Evolutionary conservation across 2,329 filamentous ascomycete species (phyloP).

Genomic region (Pseudocercospora fijiensis): DNA sequence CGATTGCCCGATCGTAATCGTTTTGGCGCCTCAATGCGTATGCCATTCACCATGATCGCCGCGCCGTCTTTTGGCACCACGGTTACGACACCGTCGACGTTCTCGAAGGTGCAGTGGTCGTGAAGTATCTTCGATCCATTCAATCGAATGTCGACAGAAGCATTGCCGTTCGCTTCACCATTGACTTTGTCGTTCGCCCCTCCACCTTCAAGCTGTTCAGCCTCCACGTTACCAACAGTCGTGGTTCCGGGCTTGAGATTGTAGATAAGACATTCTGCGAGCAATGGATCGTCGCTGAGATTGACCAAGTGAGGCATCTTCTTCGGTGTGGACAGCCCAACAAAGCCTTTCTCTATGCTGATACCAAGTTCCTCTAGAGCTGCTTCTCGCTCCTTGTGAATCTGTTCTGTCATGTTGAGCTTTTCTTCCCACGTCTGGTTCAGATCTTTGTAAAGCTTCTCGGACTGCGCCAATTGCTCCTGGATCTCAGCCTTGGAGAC

Average conservation of each 20-base stretch:
- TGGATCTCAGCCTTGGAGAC: constrained; percentile 98
- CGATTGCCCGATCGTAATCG: constrained; percentile 88
- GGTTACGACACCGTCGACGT: constrained; percentile 88
- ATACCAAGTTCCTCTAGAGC: constrained; percentile 95
- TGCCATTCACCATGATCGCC: constrained; percentile 96
- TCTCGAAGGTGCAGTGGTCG: constrained; percentile 92
- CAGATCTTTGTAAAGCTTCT: constrained; percentile 91
- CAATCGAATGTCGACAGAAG: constrained; percentile 79
- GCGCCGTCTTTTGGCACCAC: constrained; percentile 87
- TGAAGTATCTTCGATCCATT: constrained; percentile 91
- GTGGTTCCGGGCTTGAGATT: constrained; percentile 95
- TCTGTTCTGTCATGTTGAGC: constrained; percentile 88
- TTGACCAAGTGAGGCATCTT: constrained; percentile 99
- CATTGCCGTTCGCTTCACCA: constrained; percentile 19
- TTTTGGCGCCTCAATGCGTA: constrained; percentile 81
- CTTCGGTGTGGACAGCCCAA: constrained; percentile 92
- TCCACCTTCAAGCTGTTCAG: constrained; percentile 48
- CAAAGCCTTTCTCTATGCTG: constrained; percentile 97
- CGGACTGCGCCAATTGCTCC: constrained; percentile 91
- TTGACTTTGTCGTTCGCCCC: constrained; percentile 74
- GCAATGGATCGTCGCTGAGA: constrained; percentile 73
- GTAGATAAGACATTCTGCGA: constrained; percentile 95
- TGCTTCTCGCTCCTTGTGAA: constrained; percentile 94
- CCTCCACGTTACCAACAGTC: constrained; percentile 90
- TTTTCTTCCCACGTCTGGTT: constrained; percentile 99